phyloP scores from a whole-genome alignment of 179 eudicot genomes.

The Patellifolia procumbens region DNA sequence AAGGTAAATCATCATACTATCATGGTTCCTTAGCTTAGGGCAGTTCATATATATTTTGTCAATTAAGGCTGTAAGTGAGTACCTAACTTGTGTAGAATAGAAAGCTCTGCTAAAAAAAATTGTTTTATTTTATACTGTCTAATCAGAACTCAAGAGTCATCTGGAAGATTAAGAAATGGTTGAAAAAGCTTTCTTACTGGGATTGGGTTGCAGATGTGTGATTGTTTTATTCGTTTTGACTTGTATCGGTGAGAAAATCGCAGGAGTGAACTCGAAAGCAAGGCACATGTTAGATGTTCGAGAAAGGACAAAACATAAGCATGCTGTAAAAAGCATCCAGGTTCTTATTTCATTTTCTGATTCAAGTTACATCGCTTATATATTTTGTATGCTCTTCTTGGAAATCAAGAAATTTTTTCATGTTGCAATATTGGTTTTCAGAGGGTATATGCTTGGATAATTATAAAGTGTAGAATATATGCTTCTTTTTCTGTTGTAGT shows the following conservation, averaged over 20 bases:
- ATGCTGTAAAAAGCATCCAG: constrained; percentile 49
- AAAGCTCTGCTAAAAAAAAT: no score
- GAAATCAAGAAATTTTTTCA: no score
- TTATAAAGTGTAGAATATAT: no score
- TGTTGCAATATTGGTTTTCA: no score
- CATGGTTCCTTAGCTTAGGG: background rate
- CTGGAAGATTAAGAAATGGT: background rate
- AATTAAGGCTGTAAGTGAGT: background rate
- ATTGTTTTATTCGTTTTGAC: constrained; percentile 22
- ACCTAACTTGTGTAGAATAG: background rate
- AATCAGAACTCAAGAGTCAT: background rate
- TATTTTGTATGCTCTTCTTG: background rate
- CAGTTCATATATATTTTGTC: background rate
- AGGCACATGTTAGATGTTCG: constrained; percentile 14
- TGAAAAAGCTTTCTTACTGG: background rate
- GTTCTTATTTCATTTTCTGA: constrained; percentile 23
- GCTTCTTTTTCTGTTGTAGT: no score
- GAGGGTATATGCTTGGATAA: no score
- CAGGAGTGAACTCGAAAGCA: constrained; percentile 11
- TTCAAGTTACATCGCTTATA: background rate
- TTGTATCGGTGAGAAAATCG: background rate
- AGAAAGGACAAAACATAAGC: constrained; percentile 21
- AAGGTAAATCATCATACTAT: constrained; percentile 23
- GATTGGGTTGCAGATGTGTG: constrained; percentile 11
- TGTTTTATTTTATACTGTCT: background rate